A percentile compares a stretch with the other conserved stretches of the same genome.
These are phyloP conservation scores for Mycena venus DNA, from an alignment of 768 basidiomycete species.

Conservation along the genomic window DNA sequence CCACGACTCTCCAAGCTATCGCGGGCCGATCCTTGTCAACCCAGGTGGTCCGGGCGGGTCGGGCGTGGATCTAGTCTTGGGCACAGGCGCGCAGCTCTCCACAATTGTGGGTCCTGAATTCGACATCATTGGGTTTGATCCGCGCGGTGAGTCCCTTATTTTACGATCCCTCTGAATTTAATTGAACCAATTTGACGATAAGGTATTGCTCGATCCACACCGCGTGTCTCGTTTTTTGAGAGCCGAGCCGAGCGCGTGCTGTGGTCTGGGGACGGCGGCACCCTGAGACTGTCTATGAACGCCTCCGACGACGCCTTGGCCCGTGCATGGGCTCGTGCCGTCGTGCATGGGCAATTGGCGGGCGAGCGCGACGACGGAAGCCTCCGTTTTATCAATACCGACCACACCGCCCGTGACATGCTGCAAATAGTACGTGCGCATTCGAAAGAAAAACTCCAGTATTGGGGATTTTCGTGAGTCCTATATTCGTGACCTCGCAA, in stretches of 20 bases:
- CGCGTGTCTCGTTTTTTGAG: slow-evolving; percentile 24
- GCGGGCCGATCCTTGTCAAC: slow-evolving; percentile 36
- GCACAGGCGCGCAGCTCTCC: not conserved
- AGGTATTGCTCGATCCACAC: slow-evolving; percentile 34
- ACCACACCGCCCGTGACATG: slow-evolving; percentile 35
- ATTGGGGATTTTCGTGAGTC: slow-evolving; percentile 34
- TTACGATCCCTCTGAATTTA: not conserved
- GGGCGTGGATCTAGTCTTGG: slow-evolving; percentile 22
- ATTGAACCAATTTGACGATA: not conserved
- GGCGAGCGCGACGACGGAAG: slow-evolving; percentile 23
- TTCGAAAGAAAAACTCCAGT: slow-evolving; percentile 28
- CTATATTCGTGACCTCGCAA: not conserved
- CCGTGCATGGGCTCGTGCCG: slow-evolving; percentile 18
- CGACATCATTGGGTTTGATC: slow-evolving; percentile 39
- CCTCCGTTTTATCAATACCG: slow-evolving; percentile 31
- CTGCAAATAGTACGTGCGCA: slow-evolving; percentile 27
- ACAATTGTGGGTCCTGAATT: slow-evolving; percentile 35
- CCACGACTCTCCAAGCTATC: slow-evolving; percentile 24
- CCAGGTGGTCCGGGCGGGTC: slow-evolving; percentile 38
- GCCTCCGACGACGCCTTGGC: slow-evolving; percentile 9
- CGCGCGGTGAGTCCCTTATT: slow-evolving; percentile 29
- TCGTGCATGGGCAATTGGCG: slow-evolving; percentile 15
- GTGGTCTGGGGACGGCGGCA: not conserved
- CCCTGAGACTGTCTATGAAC: not conserved
- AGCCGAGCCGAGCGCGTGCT: slow-evolving; percentile 22